Base-by-base conservation (phyloP, 2,329 filamentous ascomycete genomes). In the Pseudomassariella vexata region DNA sequence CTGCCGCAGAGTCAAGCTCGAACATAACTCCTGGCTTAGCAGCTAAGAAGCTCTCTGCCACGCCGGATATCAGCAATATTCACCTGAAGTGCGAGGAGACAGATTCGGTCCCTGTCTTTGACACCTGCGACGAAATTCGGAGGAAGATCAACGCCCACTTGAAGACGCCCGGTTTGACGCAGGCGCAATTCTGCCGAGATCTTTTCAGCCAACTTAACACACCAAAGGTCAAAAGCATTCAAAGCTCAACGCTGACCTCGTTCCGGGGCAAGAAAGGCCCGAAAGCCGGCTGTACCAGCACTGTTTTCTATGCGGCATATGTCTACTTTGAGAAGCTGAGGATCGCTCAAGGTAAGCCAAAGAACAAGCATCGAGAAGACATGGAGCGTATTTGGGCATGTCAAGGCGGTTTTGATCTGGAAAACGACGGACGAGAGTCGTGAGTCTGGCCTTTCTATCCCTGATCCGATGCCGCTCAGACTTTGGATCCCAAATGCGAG, bases 271-370 rank as follows among this genome's bases (percentile, higher is more conserved):
- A 68, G 49, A 68, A 65, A 30, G 73, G 73, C 0, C 38, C 66
- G 0, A 52, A 46, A 11, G 49, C 55, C 1, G 72, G 74, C 1
- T 66, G 65, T 23, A 65, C 57, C 2, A 65, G 52, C 28, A 39
- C 42, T 6, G 53, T 70, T 3, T 78, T 66, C 44, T 77, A 79
- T 42, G 63, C 62, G 7, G 62, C 61, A 0, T 79, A 78, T 49
- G 64, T 75, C 17, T 76, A 66, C 48, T 79, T 79, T 42, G 73
- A 79, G 57, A 78, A 79, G 59, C 36, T 71, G 41, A 55, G 72
- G 11, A 52, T 78, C 35, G 59, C 59, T 41, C 60, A 72, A 40
- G 55, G 57, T 1, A 74, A 70, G 53, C 58, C 63, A 12, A 77
- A 76, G 59, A 62, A 49, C 15, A 63, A 65, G 39, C 61, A 68